These are phyloP conservation scores for Jackrogersella multiformis DNA, from an alignment of 495 filamentous ascomycete species.

Conservation along the genomic window DNA sequence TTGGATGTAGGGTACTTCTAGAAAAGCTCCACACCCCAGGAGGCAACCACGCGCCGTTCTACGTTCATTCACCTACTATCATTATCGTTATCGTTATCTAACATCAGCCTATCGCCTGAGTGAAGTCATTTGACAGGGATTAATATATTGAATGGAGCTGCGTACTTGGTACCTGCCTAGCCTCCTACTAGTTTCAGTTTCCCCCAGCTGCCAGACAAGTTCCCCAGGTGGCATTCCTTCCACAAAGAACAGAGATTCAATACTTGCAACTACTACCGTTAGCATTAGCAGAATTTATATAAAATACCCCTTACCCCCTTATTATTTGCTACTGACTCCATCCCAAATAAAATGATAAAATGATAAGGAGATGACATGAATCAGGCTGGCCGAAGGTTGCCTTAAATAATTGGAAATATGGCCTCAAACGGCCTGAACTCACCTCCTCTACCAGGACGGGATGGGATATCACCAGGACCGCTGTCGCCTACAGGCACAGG, in stretches of 20 bases:
- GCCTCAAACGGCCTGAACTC: slow-evolving; percentile 35
- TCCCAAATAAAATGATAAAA: neutral
- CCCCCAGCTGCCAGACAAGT: slow-evolving; percentile 18
- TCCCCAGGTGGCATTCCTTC: slow-evolving; percentile 19
- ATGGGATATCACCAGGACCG: slow-evolving; percentile 36
- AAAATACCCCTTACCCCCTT: no score
- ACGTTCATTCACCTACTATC: slow-evolving; percentile 19
- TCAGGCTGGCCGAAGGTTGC: neutral
- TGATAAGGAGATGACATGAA: slow-evolving; percentile 12
- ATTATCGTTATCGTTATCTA: slow-evolving; percentile 32
- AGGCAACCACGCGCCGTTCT: slow-evolving; percentile 30
- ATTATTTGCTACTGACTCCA: neutral
- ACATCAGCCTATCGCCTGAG: slow-evolving; percentile 8
- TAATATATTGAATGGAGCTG: neutral
- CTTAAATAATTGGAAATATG: slow-evolving; percentile 30
- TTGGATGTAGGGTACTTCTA: neutral
- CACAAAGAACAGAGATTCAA: neutral
- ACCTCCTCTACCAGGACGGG: slow-evolving; percentile 39
- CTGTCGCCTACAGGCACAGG: slow-evolving; percentile 31
- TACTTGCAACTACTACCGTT: neutral
- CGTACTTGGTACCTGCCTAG: slow-evolving; percentile 3
- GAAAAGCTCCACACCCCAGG: neutral
- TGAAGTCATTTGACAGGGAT: slow-evolving; percentile 38
- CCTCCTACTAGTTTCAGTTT: neutral
- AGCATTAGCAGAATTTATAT: no score